These are phyloP conservation scores for Rossbeevera mucosa DNA, from an alignment of 768 basidiomycete genomes.

Conservation along the genomic window DNA sequence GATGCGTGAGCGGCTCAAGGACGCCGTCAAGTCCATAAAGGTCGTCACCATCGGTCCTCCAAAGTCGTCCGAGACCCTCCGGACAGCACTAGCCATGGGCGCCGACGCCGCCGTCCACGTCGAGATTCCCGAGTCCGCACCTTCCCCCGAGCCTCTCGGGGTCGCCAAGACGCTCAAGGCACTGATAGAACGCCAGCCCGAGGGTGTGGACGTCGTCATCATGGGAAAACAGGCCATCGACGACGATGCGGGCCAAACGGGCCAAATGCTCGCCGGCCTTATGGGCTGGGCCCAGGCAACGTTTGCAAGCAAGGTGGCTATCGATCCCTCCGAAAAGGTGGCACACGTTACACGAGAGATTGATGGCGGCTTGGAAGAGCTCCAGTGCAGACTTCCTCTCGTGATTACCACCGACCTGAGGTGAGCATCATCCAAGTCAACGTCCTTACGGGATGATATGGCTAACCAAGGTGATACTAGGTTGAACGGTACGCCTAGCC, in stretches of 20 bases:
- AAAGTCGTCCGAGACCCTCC: slow-evolving; percentile 84
- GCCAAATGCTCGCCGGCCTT: slow-evolving; percentile 94
- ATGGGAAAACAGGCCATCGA: slow-evolving; percentile 99
- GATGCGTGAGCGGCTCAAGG: slow-evolving; percentile 80
- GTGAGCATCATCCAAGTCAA: slow-evolving; percentile 40
- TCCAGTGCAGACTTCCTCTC: slow-evolving; percentile 74
- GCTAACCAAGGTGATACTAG: slow-evolving; percentile 32
- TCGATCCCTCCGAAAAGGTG: slow-evolving; percentile 58
- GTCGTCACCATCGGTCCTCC: slow-evolving; percentile 93
- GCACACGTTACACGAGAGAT: slow-evolving; percentile 83
- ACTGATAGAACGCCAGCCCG: slow-evolving; percentile 59
- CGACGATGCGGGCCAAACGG: slow-evolving; percentile 92
- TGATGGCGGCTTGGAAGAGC: slow-evolving; percentile 87
- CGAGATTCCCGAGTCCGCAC: slow-evolving; percentile 69
- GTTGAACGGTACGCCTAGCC: slow-evolving; percentile 57
- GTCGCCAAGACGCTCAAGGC: slow-evolving; percentile 83
- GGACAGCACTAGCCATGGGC: slow-evolving; percentile 97
- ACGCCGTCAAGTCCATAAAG: slow-evolving; percentile 77
- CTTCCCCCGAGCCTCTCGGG: slow-evolving; percentile 82
- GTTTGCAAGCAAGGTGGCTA: slow-evolving; percentile 83
- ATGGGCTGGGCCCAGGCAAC: slow-evolving; percentile 92
- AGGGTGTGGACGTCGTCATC: slow-evolving; percentile 79
- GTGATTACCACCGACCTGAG: slow-evolving; percentile 91
- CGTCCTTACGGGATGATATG: not conserved
- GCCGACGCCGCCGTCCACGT: slow-evolving; percentile 92